These are phyloP conservation scores for Pestalotiopsis sp. DNA, from an alignment of 2,329 filamentous ascomycete genomes.

Conservation along the genomic window DNA sequence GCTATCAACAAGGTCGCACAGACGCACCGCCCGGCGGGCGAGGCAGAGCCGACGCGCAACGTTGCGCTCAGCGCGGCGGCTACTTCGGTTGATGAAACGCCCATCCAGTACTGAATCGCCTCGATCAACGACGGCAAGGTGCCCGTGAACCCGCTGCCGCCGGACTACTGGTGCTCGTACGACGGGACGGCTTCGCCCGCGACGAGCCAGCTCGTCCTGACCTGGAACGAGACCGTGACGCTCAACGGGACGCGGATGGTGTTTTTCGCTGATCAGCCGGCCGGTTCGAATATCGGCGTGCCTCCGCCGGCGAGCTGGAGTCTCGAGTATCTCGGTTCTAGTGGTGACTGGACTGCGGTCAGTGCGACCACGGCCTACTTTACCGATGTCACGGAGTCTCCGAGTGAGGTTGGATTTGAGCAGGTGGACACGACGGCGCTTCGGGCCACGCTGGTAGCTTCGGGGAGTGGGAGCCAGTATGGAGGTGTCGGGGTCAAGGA, in stretches of 20 bases:
- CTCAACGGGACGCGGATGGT: slow-evolving; percentile 32
- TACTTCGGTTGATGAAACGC: slow-evolving; percentile 28
- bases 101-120: slow-evolving; percentile 40
- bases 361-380: slow-evolving; percentile 26
- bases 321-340: slow-evolving; percentile 26
- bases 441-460: slow-evolving; percentile 25
- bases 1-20: slow-evolving; percentile 31
- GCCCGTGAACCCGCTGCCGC: slow-evolving; percentile 33
- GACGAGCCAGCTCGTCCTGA: slow-evolving; percentile 32
- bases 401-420: slow-evolving; percentile 30
- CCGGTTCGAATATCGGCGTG: slow-evolving; percentile 31
- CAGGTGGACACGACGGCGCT: slow-evolving; percentile 27
- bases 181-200: slow-evolving; percentile 31
- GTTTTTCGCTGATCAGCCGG: slow-evolving; percentile 33
- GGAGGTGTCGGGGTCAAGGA: slow-evolving; percentile 30
- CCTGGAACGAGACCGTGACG: slow-evolving; percentile 30
- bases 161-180: slow-evolving; percentile 40
- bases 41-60: slow-evolving; percentile 32
- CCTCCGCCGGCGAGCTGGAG: slow-evolving; percentile 31
- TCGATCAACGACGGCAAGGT: slow-evolving; percentile 35
- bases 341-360: slow-evolving; percentile 24
- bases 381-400: slow-evolving; percentile 26
- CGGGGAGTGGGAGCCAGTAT: slow-evolving; percentile 21
- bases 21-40: slow-evolving; percentile 27
- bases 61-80: slow-evolving; percentile 30